Base-by-base conservation (phyloP, 768 basidiomycete species). In the Kwoniella mangroviensis region DNA sequence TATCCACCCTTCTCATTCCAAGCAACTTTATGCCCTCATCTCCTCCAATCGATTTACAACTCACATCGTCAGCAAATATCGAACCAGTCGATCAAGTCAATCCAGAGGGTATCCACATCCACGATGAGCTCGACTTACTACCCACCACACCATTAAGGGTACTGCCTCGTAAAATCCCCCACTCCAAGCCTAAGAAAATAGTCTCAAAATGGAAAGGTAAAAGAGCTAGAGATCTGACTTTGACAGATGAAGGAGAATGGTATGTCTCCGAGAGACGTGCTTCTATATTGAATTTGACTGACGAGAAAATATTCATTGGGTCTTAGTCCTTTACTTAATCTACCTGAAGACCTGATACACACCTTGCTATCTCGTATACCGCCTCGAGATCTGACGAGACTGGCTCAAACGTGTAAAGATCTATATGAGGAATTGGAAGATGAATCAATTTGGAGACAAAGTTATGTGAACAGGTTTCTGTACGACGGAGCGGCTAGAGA, bases 391-490 rank as follows among this genome's bases (percentile, higher is more conserved):
- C 75, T 79, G 3, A 60, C 51, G 3, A 56, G 69, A 15, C 67
- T 79, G 2, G 71, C 76, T 1, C 55, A 53, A 28, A 77, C 78
- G 1, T 82, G 76, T 65, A 66, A 63, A 49, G 21, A 53, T 4
- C 65, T 82, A 28, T 52, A 69, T 24, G 67, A 72, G 5, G 72
- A 71, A 19, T 68, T 80, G 19, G 55, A 75, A 57, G 74, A 75
- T 53, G 79, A 82, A 26, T 53, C 73, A 2, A 72, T 82, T 17
- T 82, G 81, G 81, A 63, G 77, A 42, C 66, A 78, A 34, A 73
- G 73, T 59, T 82, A 78, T 67, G 62, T 82, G 53, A 78, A 79
- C 61, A 73, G 74, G 11, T 82, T 75, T 63, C 58, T 79, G 19
- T 68, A 53, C 42, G 67, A 68, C 24, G 68, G 62, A 3, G 69